Base-by-base conservation (phyloP, 768 basidiomycete genomes). In the Auricularia sp. region DNA sequence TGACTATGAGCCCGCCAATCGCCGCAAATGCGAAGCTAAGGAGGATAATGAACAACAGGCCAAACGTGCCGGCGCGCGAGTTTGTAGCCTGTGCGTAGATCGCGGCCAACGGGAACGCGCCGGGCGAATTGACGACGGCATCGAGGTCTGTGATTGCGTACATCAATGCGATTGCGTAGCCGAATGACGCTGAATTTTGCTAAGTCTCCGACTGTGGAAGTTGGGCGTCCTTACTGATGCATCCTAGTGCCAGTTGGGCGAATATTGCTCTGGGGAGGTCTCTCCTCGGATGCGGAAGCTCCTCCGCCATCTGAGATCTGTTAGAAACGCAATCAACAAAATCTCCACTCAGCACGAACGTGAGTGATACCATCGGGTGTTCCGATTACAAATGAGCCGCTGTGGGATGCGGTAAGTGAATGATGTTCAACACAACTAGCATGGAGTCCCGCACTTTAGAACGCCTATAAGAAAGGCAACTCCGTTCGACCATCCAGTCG, bases 141-240 rank as follows among this genome's bases (percentile, higher is more conserved):
- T 59, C 56, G 56, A 59, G 56, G 56, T 59, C 56, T 8, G 56
- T 59, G 18, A 59, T 59, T 18, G 56, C 56, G 56, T 59, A 59
- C 56, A 59, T 59, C 29, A 59, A 35, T 7, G 56, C 56, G 56
- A 59, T 18, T 6, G 56, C 56, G 34, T 33, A 59, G 56, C 29
- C 6, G 18, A 59, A 59, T 4, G 56, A 29, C 8, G 56, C 56
- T 59, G 23, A 10, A 29, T 7, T 10, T 14, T 3, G n/a, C 54
- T 18, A 3, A 44, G 29, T 44, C 11, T 44, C 43, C 12, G 54
- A 56, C 8, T 10, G 54, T 56, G 54, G 54, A 56, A 10, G 14
- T 56, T 11, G 43, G 43, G 54, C 10, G 8, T 10, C 10, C 54
- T 18, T 34, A 59, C 56, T 33, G 34, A 59, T 59, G 14, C 29